These are phyloP conservation scores for Udeniomyces megalosporus DNA, from an alignment of 768 basidiomycete species.

Conservation along the genomic window DNA sequence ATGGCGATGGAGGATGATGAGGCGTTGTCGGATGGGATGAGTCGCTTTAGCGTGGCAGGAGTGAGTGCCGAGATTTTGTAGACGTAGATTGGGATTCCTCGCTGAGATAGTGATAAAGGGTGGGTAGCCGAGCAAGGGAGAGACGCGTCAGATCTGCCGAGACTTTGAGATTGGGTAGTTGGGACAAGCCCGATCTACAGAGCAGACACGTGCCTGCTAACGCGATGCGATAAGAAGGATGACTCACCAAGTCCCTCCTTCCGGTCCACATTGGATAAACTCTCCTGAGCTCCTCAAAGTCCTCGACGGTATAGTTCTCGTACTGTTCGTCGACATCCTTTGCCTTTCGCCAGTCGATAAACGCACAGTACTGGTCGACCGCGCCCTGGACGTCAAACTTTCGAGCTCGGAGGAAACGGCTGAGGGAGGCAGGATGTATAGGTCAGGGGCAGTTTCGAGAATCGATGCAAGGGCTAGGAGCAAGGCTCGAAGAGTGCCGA, in stretches of 20 bases:
- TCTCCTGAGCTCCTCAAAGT: slow-evolving; percentile 1
- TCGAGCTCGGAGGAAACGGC: slow-evolving; percentile 15
- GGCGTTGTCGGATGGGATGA: slow-evolving; percentile 9
- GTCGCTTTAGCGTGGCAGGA: not conserved
- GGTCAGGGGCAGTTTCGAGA: not conserved
- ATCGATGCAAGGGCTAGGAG: not conserved
- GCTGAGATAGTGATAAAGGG: not conserved
- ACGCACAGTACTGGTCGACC: slow-evolving; percentile 11
- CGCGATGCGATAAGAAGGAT: too few relatives aligned
- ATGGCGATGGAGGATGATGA: slow-evolving; percentile 11
- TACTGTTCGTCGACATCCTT: slow-evolving; percentile 11
- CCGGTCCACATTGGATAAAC: slow-evolving; percentile 16
- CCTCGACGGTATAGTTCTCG: slow-evolving; percentile 11
- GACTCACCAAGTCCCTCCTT: slow-evolving; percentile 1
- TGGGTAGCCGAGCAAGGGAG: not conserved
- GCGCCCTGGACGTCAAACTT: slow-evolving; percentile 14
- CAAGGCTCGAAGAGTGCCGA: too few relatives aligned
- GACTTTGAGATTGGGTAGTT: too few relatives aligned
- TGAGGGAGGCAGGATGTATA: not conserved
- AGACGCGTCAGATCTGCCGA: not conserved
- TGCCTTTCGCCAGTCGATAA: slow-evolving; percentile 4
- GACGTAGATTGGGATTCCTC: slow-evolving; percentile 17
- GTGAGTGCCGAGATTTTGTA: slow-evolving; percentile 17
- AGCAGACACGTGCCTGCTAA: too few relatives aligned
- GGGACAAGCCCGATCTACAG: too few relatives aligned